These are phyloP conservation scores for Diaporthe batatas DNA, from an alignment of 2,329 filamentous ascomycete genomes.

Conservation along the genomic window DNA sequence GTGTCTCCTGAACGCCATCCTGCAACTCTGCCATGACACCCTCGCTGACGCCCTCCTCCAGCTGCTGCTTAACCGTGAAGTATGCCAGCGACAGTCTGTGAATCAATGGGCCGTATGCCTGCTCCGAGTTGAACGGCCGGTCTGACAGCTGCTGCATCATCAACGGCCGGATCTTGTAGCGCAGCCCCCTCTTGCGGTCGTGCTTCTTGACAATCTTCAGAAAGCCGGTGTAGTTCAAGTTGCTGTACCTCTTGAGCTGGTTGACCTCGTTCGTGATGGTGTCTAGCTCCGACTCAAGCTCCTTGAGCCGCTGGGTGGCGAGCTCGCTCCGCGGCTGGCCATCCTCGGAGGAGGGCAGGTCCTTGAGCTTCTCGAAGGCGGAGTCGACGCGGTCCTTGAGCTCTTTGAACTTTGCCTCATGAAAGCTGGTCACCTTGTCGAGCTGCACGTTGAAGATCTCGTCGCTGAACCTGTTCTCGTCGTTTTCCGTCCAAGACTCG, in stretches of 20 bases:
- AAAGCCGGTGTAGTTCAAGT: slow-evolving; percentile 97
- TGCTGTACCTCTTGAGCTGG: slow-evolving; percentile 94
- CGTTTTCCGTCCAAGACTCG: slow-evolving; percentile 88
- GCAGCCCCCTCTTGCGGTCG: slow-evolving; percentile 88
- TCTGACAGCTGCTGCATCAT: slow-evolving; percentile 91
- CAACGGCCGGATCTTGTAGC: slow-evolving; percentile 91
- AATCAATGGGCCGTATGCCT: slow-evolving; percentile 87
- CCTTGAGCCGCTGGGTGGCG: slow-evolving; percentile 69
- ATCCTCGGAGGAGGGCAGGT: slow-evolving; percentile 78
- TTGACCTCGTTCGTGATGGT: slow-evolving; percentile 89
- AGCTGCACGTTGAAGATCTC: slow-evolving; percentile 95
- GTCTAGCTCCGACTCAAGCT: slow-evolving; percentile 85
- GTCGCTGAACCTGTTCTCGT: slow-evolving; percentile 94
- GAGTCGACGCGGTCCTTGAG: slow-evolving; percentile 68
- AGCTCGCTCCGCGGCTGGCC: slow-evolving; percentile 63
- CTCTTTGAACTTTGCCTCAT: slow-evolving; percentile 78
- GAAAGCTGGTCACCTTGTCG: slow-evolving; percentile 93
- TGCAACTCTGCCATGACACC: slow-evolving; percentile 41
- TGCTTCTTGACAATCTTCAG: slow-evolving; percentile 99
- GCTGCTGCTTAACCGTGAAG: slow-evolving; percentile 88
- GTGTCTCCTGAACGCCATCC: slow-evolving; percentile 58
- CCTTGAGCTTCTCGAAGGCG: slow-evolving; percentile 79
- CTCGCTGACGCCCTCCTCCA: slow-evolving; percentile 67
- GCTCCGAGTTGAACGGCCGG: slow-evolving; percentile 92
- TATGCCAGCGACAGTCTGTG: slow-evolving; percentile 96